Evolutionary conservation across 129 eudicot species (phyloP), one percentile per base, ranked within the genome.

Genomic region (Flaveria brownii): DNA sequence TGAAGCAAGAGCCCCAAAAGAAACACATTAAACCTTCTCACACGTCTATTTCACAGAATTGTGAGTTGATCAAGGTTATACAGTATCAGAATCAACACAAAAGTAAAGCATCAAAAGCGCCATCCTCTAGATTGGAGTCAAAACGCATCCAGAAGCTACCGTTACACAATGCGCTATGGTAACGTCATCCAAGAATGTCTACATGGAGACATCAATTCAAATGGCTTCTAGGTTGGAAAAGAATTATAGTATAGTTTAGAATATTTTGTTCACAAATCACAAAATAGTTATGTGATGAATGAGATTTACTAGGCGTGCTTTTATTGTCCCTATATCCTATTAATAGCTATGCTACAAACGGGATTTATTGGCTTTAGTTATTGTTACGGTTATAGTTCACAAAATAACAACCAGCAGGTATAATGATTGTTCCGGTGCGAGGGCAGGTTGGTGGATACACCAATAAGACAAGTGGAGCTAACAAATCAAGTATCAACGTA

Each of bases 401-500:
- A 36, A 36, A 36, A 36, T 36, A 36, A 36, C 76, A 71, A 33
- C 33, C n/a, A 28, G 28, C 47, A 47, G 74, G 25, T 30, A 6
- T 6, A 3, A 51, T 51, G 13, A 36, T 49, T 8, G 59, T 46
- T 47, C 60, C 74, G 49, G 25, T 47, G 26, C 47, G 28, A n/a
- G 70, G 25, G 45, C 45, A 7, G 60, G 28, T 61, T 64, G 47
- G 57, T 14, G 45, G 45, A 68, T 57, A 55, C 75, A 45, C 77
- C 82, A 78, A 55, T 28, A 70, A 43, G 76, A 74, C 77, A 78
- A 59, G 76, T 78, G 52, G 78, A 80, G 54, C 68, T 28, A 67
- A 8, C 39, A 36, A 36, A 4, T 36, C 41, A 36, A 5, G 41
- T 36, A 36, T 36, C 41, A 36, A 36, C 1, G 41, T 36, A 74